Base-by-base conservation (phyloP, 2,329 filamentous ascomycete species). In the Cercospora zeae-maydis region DNA sequence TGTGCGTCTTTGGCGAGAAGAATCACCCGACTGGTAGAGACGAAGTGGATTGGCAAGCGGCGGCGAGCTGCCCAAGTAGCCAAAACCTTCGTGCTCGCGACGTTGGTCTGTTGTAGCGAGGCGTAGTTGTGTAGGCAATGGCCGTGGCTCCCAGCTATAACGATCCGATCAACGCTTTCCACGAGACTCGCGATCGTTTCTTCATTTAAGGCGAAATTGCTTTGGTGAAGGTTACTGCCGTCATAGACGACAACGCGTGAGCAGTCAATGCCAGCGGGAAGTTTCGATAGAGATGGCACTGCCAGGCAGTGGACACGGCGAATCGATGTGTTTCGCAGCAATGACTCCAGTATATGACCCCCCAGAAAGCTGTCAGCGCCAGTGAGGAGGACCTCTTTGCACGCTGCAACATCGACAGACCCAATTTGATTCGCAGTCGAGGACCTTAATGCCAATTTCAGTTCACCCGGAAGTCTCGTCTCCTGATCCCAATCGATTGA, bases 261-360 rank as follows among this genome's bases (percentile, higher is more conserved):
- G 64, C 80, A 74, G 8, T 81, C 81, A 0, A 57, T 19, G 64
- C 24, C 33, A 8, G 36, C 11, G 7, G 61, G 55, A 1, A 64
- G n/a, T 5, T 57, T 37, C 14, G 16, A 81, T 67, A 4, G 64
- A 7, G 6, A 72, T 1, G 75, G 70, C 1, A 81, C 70, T 4
- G 80, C 80, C 9, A 84, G 51, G 63, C 80, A 82, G 67, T 81
- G 77, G 1, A 84, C 69, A 11, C 69, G 71, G 1, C 59, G 31
- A 0, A 84, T 72, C 0, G 60, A 56, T 0, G 67, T 36, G 4
- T 76, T 59, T 2, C 70, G 61, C 0, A 77, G 56, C 1, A 85
- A 75, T 1, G 70, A 63, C 4, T 63, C 55, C 1, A 83, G 69
- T 21, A 84, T 59, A 8, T 76, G 62, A 3, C 66, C 57, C 4